Evolutionary conservation across 169 alveolate species (phyloP), one percentile per base, ranked within the genome.

Genomic region (Plasmodium inui): DNA sequence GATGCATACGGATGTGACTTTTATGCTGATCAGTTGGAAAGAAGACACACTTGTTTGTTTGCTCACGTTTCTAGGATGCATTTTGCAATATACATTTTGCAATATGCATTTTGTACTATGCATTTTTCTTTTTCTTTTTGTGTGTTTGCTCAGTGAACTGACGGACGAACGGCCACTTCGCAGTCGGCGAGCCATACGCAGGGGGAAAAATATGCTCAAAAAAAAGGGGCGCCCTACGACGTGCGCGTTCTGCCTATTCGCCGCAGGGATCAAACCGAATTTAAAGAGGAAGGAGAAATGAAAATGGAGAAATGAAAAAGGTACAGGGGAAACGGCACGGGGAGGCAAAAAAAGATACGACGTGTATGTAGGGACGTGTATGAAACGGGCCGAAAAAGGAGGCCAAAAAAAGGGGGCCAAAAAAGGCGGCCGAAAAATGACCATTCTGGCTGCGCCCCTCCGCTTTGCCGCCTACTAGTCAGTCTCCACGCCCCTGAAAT

Each of bases 401-500:
- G n/a, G 30, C 12, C 28, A 67, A 67, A n/a, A n/a, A n/a, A n/a
- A n/a, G n/a, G n/a, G 19, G 32, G 34, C 17, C 4, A 8, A 12
- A 57, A 19, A 19, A 0, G 14, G 39, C n/a, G n/a, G 30, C 12
- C 28, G 22, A 67, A n/a, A n/a, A n/a, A n/a, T n/a, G n/a, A n/a
- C n/a, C 4, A 50, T 14, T 50, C 61, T 50, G 61, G 61, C 26
- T 50, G 19, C 5, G 22, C 22, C 61, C 1, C 9, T 50, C 61
- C 9, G 1, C 61, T 14, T 17, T 50, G 1, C 19, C 12, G 6
- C 73, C 73, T 4, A 26, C 39, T 26, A 74, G 61, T 88, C 94
- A 61, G 14, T 61, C 30, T 88, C 94, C 34, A 34, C 61, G 50
- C 89, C 79, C 50, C 74, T 88, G 83, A 88, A 88, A 57, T 88